These are phyloP conservation scores for Setaria viridis DNA, from an alignment of 202 grass and related monocot species.

Conservation along the genomic window DNA sequence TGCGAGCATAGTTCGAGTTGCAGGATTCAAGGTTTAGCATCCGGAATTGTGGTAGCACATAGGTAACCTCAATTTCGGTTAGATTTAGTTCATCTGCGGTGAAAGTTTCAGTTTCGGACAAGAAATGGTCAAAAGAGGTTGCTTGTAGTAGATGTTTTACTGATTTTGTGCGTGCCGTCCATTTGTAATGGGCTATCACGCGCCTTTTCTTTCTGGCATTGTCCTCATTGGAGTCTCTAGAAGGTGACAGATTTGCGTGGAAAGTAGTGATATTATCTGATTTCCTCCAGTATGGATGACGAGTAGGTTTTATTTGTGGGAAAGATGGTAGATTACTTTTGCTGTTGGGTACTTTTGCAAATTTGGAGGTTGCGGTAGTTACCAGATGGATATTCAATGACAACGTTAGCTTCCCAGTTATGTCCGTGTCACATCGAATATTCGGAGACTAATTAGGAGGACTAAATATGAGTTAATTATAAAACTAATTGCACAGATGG, in stretches of 20 bases:
- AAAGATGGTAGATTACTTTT: not conserved
- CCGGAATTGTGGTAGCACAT: conserved; percentile 6
- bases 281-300: not conserved
- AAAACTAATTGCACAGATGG: too few species aligned
- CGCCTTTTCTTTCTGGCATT: not conserved
- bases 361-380: conserved; percentile 1
- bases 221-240: not conserved
- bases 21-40: conserved; percentile 13
- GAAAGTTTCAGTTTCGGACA: not conserved
- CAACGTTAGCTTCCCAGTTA: not conserved
- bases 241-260: conserved; percentile 1
- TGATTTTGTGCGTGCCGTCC: conserved; percentile 35
- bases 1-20: not conserved
- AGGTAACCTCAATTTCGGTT: conserved; percentile 13
- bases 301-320: conserved; percentile 10
- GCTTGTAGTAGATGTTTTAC: not conserved
- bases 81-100: not conserved
- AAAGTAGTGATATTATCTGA: not conserved
- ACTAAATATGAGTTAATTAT: too few species aligned
- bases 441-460: too few species aligned
- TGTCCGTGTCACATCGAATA: not conserved
- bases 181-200: not conserved
- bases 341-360: conserved; percentile 20
- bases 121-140: not conserved
- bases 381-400: not conserved